Base-by-base conservation (phyloP, 805 yeast species). In the Spathaspora girioi region DNA sequence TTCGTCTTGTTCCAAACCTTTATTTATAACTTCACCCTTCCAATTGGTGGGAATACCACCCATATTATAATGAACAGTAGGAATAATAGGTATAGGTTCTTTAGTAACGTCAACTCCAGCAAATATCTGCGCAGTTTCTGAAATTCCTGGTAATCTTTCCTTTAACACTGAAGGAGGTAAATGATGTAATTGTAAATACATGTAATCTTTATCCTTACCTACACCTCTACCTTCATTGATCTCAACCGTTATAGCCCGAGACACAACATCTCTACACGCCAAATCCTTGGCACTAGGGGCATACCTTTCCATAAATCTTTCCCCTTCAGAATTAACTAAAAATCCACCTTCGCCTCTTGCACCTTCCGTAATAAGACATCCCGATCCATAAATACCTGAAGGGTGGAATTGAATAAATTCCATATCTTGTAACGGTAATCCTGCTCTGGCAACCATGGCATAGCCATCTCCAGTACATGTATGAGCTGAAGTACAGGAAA, bases 41-140 rank as follows among this genome's bases (percentile, higher is more conserved):
- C 90, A 94, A 73, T 87, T 89, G 60, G 99, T 94, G 72, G 99
- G 99, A 60, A 93, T 89, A 84, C 98, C 98, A 75, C 99, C 99
- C 99, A 93, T 93, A 77, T 93, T 93, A 81, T 94, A 93, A 77
- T 93, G 99, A 55, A 94, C 99, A 59, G 99, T 93, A 63, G 99
- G 99, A 62, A 94, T 75, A 63, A 93, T 92, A 63, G 98, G 99
- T 70, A 94, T 94, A 67, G 99, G 99, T 78, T 93, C 97, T 79
- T 94, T 94, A 54, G 99, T 94, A 59, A 93, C 98, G 75, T 93
- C 99, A 59, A 93, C 99, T 81, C 99, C 99, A 46, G 99, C 98
- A 67, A 93, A 93, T 73, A 93, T 93, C 59, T 91, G 87, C 45
- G 99, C 98, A 54, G 99, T 93, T 78, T 93, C 97, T 58, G 98